Evolutionary conservation across 495 filamentous ascomycete species (phyloP).

Genomic region (Aspergillus cristatus): DNA sequence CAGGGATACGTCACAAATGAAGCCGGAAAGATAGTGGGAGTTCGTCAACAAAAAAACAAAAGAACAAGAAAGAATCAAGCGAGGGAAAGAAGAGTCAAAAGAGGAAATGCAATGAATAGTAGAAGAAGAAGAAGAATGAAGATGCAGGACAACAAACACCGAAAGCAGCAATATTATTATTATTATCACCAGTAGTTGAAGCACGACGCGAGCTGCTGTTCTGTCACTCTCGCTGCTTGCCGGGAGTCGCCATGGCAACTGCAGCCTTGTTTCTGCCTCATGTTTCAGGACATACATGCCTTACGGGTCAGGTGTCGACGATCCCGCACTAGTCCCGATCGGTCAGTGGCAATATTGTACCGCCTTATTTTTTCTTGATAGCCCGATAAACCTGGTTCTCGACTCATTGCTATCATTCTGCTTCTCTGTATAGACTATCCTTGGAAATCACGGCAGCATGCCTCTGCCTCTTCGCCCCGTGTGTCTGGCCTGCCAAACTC

Average conservation of each 20-base stretch:
- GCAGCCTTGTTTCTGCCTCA: constrained; percentile 11
- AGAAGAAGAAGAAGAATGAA: background rate
- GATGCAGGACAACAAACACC: background rate
- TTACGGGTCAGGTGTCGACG: constrained; percentile 1
- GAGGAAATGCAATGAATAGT: constrained; percentile 1
- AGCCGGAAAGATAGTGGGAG: too few relatives aligned
- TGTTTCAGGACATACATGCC: background rate
- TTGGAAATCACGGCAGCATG: constrained; percentile 15
- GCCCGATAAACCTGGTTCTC: too few relatives aligned
- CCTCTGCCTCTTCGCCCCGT: constrained; percentile 25
- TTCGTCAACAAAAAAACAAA: constrained; percentile 6
- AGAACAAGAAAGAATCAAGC: constrained; percentile 8
- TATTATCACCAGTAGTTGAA: too few relatives aligned
- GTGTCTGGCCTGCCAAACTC: constrained; percentile 34
- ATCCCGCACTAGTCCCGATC: too few relatives aligned
- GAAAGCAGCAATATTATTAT: too few relatives aligned
- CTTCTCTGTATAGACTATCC: too few relatives aligned
- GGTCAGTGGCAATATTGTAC: too few relatives aligned
- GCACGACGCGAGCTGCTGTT: too few relatives aligned
- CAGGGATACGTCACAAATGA: too few relatives aligned
- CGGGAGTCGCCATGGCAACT: constrained; percentile 35
- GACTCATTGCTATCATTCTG: too few relatives aligned
- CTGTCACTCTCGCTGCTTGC: constrained; percentile 29
- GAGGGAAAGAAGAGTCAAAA: constrained; percentile 3
- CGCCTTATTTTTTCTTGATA: constrained; percentile 4